phyloP scores from a whole-genome alignment of 2,329 filamentous ascomycete species.

The Bertia moriformis region DNA sequence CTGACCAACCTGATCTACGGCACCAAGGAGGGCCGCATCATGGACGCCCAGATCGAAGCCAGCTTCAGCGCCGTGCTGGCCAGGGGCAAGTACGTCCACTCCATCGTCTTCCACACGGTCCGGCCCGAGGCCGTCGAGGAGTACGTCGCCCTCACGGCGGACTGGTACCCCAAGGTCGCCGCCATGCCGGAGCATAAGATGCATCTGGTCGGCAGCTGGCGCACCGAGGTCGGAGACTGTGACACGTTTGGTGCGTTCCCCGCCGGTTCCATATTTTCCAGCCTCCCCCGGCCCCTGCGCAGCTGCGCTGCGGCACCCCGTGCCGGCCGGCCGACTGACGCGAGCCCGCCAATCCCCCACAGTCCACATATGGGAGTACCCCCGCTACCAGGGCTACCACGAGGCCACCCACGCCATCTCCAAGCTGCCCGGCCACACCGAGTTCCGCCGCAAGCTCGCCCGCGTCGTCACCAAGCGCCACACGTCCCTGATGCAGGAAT shows the following conservation, averaged over 20 bases:
- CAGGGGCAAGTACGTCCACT: constrained; percentile 94
- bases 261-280: no score
- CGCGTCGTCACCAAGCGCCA: constrained; percentile 71
- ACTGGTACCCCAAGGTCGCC: constrained; percentile 87
- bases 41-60: constrained; percentile 89
- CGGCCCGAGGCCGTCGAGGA: constrained; percentile 92
- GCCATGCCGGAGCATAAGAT: constrained; percentile 77
- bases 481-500: constrained; percentile 94
- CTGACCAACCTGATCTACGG: constrained; percentile 88
- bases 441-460: constrained; percentile 74
- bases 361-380: constrained; percentile 99
- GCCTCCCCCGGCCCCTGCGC: not conserved
- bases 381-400: constrained; percentile 92
- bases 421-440: constrained; percentile 68
- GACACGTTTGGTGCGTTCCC: constrained; percentile 72
- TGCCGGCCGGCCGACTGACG: not conserved
- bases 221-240: constrained; percentile 91
- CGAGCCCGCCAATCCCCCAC: constrained; percentile 13
- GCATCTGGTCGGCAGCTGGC: constrained; percentile 92
- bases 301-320: not conserved
- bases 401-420: constrained; percentile 76
- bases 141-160: constrained; percentile 76
- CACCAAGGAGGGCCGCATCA: constrained; percentile 83
- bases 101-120: constrained; percentile 90
- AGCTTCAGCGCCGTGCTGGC: constrained; percentile 91